Conservation (phyloP, 169 alveolate genomes). For the Cryptosporidium meleagridis region DNA sequence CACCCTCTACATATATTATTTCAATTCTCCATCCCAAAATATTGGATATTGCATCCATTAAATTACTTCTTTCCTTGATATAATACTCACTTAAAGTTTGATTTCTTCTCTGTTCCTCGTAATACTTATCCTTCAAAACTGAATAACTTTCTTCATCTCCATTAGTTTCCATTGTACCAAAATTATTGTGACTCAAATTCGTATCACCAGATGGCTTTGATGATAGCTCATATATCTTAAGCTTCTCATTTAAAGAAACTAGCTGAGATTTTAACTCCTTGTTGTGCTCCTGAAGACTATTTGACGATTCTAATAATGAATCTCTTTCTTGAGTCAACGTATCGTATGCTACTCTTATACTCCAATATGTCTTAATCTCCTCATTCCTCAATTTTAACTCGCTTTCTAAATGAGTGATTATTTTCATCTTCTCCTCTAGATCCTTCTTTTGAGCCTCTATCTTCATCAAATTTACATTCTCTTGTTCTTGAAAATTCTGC, state of each 20-base stretch:
- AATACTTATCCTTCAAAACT: constrained; percentile 11
- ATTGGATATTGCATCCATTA: constrained; percentile 66
- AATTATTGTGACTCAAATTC: background rate
- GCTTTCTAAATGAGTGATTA: constrained; percentile 61
- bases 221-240: constrained; percentile 13
- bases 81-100: constrained; percentile 55
- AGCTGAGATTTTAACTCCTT: constrained; percentile 24
- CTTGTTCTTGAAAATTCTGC: background rate
- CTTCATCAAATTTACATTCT: background rate
- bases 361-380: constrained; percentile 68
- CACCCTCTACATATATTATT: constrained; percentile 60
- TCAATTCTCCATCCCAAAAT: constrained; percentile 73
- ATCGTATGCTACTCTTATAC: constrained; percentile 72
- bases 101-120: constrained; percentile 41
- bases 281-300: constrained; percentile 28
- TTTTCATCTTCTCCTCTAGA: constrained; percentile 61
- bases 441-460: constrained; percentile 19
- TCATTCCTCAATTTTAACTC: constrained; percentile 61
- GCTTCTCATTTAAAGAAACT: constrained; percentile 5
- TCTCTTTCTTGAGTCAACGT: constrained; percentile 70
- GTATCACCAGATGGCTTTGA: background rate
- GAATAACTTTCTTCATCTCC: background rate
- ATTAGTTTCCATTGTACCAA: background rate
- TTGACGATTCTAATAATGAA: constrained; percentile 44
- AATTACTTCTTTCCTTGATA: constrained; percentile 45